Percentiles rank a stretch among this genome's conserved stretches.
These are phyloP conservation scores for Exutisphaerella laricina DNA, from an alignment of 2,329 filamentous ascomycete species.

Conservation along the genomic window DNA sequence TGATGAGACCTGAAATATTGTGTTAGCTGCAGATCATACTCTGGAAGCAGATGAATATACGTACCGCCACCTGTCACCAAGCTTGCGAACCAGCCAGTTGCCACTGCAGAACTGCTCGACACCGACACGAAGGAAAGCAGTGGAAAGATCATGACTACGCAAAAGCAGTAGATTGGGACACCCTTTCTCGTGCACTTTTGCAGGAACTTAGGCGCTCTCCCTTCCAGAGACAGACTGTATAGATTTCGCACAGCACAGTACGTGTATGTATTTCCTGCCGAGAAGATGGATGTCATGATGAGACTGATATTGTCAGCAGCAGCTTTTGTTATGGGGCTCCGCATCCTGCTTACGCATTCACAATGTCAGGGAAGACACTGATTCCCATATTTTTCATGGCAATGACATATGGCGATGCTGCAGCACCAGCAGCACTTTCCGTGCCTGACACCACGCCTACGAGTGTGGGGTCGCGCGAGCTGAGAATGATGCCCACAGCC, in stretches of 20 bases:
- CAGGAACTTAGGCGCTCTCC: conserved; percentile 50
- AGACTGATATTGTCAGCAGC: conserved; percentile 16
- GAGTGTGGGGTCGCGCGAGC: conserved; percentile 29
- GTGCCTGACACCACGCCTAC: conserved; percentile 19
- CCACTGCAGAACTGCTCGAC: conserved; percentile 27
- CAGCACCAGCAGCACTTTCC: conserved; percentile 26
- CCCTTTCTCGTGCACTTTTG: conserved; percentile 55
- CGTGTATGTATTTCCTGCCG: conserved; percentile 52
- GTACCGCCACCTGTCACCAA: conserved; percentile 52
- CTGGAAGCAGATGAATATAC: no score
- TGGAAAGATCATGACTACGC: conserved; percentile 40
- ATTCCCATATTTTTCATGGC: conserved; percentile 41
- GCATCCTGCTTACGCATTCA: conserved; percentile 29
- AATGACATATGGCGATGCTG: conserved; percentile 35
- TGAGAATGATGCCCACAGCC: conserved; percentile 40
- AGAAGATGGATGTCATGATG: conserved; percentile 50
- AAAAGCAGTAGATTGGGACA: conserved; percentile 56
- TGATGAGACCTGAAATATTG: conserved; percentile 49
- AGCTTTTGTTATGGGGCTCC: no score
- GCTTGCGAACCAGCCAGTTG: conserved; percentile 42
- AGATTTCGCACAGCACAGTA: conserved; percentile 51
- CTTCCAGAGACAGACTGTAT: conserved; percentile 50
- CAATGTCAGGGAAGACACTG: conserved; percentile 38
- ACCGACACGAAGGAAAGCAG: conserved; percentile 34
- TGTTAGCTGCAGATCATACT: no score